Evolutionary conservation across 768 basidiomycete genomes (phyloP), one percentile per base, ranked within the genome.

Genomic region (Termitomyces bulborhizus): DNA sequence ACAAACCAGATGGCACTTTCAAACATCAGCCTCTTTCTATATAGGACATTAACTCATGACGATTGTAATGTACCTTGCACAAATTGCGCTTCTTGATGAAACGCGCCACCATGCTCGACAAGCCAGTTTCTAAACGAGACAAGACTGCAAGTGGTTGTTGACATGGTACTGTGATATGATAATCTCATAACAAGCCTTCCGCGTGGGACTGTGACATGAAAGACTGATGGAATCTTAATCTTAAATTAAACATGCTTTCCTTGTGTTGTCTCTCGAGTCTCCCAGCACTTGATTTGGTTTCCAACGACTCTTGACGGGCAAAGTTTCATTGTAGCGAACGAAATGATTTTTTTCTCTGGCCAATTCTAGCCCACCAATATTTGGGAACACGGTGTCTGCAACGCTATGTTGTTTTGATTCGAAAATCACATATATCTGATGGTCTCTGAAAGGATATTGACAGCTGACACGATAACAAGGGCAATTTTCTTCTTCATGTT

Each of bases 41-140:
- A 31, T 39, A 15, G 15, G 36, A 42, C 32, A n/a, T n/a, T 16
- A 31, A 47, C n/a, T 27, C 11, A 46, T 42, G 29, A 26, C 27
- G 24, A 42, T 8, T 44, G 5, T 55, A 43, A 16, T 47, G 5
- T 54, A 60, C 86, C 84, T 76, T 76, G 60, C 15, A 62, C 51
- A 60, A 82, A 81, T 5, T 56, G 62, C 2, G 76, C 74, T 13
- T 69, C 59, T 0, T 76, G 70, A 61, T 86, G 76, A 51, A 88
- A 77, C 34, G 68, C 69, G 1, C 81, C 85, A 0, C 81, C 82
- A 51, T 75, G 66, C 0, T 64, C 62, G 11, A 56, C 40, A 32
- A 87, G 64, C 86, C 86, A 89, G 6, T 60, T 57, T 54, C 67
- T 79, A 57, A 88, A 72, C 2, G 60, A 56, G 6, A 57, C 24